These are phyloP conservation scores for Gastrolobium villosum DNA, from an alignment of 306 rosid species.

Conservation along the genomic window DNA sequence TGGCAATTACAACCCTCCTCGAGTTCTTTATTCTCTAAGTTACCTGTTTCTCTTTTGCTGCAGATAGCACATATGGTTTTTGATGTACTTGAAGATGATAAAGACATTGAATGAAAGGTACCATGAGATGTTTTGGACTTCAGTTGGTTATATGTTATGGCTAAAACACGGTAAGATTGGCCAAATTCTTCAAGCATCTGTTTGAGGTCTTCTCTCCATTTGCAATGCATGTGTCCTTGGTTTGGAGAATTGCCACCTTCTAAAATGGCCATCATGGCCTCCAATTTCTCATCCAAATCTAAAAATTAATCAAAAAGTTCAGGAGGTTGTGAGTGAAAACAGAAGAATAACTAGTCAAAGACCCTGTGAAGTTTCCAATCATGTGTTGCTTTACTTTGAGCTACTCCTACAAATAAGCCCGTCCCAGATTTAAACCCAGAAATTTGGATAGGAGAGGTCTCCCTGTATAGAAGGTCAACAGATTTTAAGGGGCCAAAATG, in stretches of 20 bases:
- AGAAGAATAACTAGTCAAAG: slow-evolving; percentile 32
- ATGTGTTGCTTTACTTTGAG: slow-evolving; percentile 18
- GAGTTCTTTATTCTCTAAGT: slow-evolving; percentile 33
- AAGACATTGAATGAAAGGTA: slow-evolving; percentile 42
- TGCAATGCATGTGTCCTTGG: slow-evolving; percentile 36
- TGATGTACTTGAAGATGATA: slow-evolving; percentile 41
- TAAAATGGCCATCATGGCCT: slow-evolving; percentile 46
- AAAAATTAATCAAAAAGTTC: slow-evolving; percentile 20
- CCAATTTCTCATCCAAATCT: slow-evolving; percentile 61
- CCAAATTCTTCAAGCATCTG: slow-evolving; percentile 55
- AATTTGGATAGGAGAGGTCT: slow-evolving; percentile 8
- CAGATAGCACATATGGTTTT: slow-evolving; percentile 38
- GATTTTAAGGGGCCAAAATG: slow-evolving; percentile 17
- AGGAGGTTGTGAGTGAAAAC: slow-evolving; percentile 42
- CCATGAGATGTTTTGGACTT: slow-evolving; percentile 45
- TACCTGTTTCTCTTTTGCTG: slow-evolving; percentile 35
- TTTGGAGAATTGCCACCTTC: slow-evolving; percentile 44
- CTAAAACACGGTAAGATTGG: slow-evolving; percentile 55
- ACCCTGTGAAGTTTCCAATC: neutral
- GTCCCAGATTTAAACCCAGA: slow-evolving; percentile 14
- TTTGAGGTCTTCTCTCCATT: slow-evolving; percentile 48
- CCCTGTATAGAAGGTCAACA: slow-evolving; percentile 13
- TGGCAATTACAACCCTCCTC: slow-evolving; percentile 1
- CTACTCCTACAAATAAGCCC: slow-evolving; percentile 11
- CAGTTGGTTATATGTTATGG: slow-evolving; percentile 50